Conservation (phyloP, 2,329 filamentous ascomycete species). For the Trichoderma sp. region DNA sequence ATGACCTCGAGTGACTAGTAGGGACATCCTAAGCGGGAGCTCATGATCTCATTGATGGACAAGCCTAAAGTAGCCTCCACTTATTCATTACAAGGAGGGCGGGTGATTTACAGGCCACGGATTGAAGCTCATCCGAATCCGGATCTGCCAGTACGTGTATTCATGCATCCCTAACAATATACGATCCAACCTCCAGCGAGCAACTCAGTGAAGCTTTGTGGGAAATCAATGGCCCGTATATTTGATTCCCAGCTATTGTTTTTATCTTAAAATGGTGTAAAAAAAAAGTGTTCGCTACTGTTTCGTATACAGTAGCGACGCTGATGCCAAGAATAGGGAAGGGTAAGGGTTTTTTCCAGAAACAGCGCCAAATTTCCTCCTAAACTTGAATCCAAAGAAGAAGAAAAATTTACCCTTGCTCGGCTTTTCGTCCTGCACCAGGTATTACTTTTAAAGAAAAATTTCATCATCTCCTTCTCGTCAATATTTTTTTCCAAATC, state of each 20-base stretch:
- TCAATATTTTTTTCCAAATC: not conserved
- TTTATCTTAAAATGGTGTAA: not conserved
- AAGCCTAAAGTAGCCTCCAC: not conserved
- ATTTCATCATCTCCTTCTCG: not conserved
- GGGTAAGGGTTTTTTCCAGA: not conserved
- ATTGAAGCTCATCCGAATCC: not conserved
- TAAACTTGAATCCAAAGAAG: not conserved
- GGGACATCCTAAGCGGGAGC: not conserved
- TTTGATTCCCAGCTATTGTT: not conserved
- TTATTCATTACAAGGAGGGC: not conserved
- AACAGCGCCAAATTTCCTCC: not conserved
- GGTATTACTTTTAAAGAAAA: not conserved
- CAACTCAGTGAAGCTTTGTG: not conserved
- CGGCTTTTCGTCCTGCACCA: not conserved
- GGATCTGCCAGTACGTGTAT: slow-evolving; percentile 2
- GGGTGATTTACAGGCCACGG: not conserved
- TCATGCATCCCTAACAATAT: not conserved
- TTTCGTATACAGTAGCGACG: not conserved
- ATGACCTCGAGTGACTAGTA: not conserved
- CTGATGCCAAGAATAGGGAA: not conserved
- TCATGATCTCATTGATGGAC: not conserved
- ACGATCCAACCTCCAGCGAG: not conserved
- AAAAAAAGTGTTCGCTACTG: not conserved
- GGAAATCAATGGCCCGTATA: slow-evolving; percentile 4
- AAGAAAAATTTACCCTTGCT: not conserved